Percentiles rank a stretch among this genome's conserved stretches.
These are phyloP conservation scores for Phytophthora sansomeana DNA, from an alignment of 352 stramenopile species.

Conservation along the genomic window DNA sequence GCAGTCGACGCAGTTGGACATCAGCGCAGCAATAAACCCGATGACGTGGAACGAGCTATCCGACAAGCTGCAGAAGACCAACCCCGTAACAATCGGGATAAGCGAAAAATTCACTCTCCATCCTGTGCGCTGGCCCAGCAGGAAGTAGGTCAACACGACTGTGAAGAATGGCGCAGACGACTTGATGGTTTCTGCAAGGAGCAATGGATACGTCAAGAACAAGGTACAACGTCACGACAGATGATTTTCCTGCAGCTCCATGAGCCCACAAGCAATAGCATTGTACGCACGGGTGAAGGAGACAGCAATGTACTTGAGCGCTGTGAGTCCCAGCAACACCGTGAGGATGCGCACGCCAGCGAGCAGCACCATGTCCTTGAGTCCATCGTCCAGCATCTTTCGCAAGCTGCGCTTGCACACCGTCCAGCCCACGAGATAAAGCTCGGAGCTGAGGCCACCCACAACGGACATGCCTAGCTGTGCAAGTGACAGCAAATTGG, in stretches of 20 bases:
- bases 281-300: conserved; percentile 84
- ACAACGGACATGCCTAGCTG: conserved; percentile 85
- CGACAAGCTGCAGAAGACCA: conserved; percentile 89
- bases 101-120: conserved; percentile 87
- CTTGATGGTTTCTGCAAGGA: conserved; percentile 90
- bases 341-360: conserved; percentile 86
- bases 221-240: conserved; percentile 24
- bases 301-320: conserved; percentile 93
- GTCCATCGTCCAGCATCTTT: conserved; percentile 62
- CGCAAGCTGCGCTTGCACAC: conserved; percentile 56
- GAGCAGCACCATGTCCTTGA: conserved; percentile 89
- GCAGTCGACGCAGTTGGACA: conserved; percentile 93
- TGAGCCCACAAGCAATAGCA: background rate
- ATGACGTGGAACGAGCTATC: conserved; percentile 90
- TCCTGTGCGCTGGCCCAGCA: conserved; percentile 85
- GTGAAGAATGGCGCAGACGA: conserved; percentile 93
- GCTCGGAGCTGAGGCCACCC: conserved; percentile 70
- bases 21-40: conserved; percentile 89
- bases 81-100: conserved; percentile 85
- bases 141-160: conserved; percentile 85
- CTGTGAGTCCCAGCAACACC: conserved; percentile 89
- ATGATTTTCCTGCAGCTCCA: background rate
- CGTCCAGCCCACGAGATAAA: conserved; percentile 76
- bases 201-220: conserved; percentile 10
- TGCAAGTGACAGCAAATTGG: conserved; percentile 77